Conservation (phyloP, 305 asterid genomes). For the Rubia peregrina region DNA sequence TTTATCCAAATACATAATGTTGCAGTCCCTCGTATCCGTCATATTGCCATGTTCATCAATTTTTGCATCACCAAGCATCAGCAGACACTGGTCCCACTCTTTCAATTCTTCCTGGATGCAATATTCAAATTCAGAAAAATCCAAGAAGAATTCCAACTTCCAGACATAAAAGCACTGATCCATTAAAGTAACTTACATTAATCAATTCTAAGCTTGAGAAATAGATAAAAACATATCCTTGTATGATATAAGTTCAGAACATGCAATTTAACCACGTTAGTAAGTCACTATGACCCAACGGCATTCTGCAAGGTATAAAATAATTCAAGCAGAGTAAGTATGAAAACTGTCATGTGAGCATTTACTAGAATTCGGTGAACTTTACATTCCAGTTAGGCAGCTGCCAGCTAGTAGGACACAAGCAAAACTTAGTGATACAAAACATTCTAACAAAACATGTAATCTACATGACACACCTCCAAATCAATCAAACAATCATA, state of each 20-base stretch:
- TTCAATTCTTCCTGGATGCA: slow-evolving; percentile 79
- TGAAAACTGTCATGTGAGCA: neutral
- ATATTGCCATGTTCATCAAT: slow-evolving; percentile 94
- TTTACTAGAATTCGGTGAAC: neutral
- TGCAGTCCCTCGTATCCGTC: slow-evolving; percentile 69
- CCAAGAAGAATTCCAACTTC: neutral
- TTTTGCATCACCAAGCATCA: slow-evolving; percentile 93
- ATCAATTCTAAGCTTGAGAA: neutral
- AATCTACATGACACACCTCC: neutral
- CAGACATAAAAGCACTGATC: neutral
- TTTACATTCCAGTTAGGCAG: neutral
- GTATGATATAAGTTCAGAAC: neutral
- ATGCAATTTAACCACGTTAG: neutral
- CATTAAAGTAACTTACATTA: neutral
- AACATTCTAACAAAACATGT: neutral
- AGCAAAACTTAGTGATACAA: neutral
- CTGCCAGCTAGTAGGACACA: neutral
- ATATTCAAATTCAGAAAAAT: slow-evolving; percentile 2
- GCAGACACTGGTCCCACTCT: slow-evolving; percentile 98
- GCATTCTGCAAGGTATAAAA: neutral
- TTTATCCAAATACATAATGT: slow-evolving; percentile 77
- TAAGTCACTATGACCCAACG: neutral
- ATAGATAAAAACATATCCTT: neutral
- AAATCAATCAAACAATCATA: neutral
- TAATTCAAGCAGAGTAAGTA: neutral